Percentiles rank a stretch among this genome's conserved stretches.
phyloP scores from a whole-genome alignment of 371 early-diverging fungal species.

The Syncephalastrum contaminatum region DNA sequence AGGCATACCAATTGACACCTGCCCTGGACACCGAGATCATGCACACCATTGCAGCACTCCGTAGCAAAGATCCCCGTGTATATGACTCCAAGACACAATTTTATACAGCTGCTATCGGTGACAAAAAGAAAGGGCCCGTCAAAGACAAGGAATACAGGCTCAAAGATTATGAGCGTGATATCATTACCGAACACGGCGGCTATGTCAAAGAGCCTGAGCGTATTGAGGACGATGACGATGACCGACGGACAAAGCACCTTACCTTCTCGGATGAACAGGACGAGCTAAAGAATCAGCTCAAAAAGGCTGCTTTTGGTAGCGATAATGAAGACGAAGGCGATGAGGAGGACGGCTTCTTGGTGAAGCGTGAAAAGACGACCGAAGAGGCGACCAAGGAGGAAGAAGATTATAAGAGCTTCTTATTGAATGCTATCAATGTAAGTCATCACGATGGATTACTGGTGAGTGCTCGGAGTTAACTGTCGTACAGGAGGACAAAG shows the following conservation, averaged over 20 bases:
- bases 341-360: conserved; percentile 70
- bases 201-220: conserved; percentile 58
- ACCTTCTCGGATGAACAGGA: conserved; percentile 87
- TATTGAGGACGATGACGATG: conserved; percentile 20
- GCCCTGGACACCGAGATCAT: conserved; percentile 91
- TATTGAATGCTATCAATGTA: conserved; percentile 75
- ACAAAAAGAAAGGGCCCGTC: conserved; percentile 52
- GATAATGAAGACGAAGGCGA: conserved; percentile 41
- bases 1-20: conserved; percentile 82
- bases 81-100: conserved; percentile 77
- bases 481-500: conserved; percentile 36
- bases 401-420: conserved; percentile 78
- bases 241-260: conserved; percentile 13
- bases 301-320: conserved; percentile 40
- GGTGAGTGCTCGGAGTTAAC: neutral
- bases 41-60: conserved; percentile 83
- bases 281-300: conserved; percentile 72
- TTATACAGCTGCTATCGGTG: conserved; percentile 61
- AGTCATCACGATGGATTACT: conserved; percentile 7
- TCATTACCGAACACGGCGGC: conserved; percentile 72
- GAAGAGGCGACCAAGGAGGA: conserved; percentile 76
- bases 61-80: conserved; percentile 74
- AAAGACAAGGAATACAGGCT: conserved; percentile 57
- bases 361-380: conserved; percentile 66
- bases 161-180: conserved; percentile 78